Evolutionary conservation across 2,329 filamentous ascomycete species (phyloP).

Genomic region (Zalaria sp.): DNA sequence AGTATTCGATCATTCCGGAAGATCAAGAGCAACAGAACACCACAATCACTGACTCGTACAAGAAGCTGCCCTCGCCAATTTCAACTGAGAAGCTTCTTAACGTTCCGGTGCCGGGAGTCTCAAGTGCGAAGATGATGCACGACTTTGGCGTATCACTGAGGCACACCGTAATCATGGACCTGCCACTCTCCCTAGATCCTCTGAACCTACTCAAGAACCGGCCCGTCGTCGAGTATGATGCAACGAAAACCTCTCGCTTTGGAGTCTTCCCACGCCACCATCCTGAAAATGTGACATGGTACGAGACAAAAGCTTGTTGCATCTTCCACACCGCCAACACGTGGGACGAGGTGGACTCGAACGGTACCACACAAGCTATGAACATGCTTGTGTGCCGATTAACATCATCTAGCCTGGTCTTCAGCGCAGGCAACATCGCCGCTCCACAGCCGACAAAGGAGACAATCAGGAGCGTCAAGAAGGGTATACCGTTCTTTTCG

Average conservation of each 20-base stretch:
- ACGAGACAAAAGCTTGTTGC: constrained; percentile 51
- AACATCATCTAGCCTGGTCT: constrained; percentile 51
- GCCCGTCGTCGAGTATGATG: constrained; percentile 47
- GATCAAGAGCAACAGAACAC: constrained; percentile 10
- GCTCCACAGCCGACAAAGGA: constrained; percentile 31
- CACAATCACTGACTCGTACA: constrained; percentile 12
- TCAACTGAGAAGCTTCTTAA: constrained; percentile 28
- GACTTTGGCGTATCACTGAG: constrained; percentile 53
- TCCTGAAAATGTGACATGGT: constrained; percentile 48
- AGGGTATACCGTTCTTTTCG: constrained; percentile 32
- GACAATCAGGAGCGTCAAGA: constrained; percentile 10
- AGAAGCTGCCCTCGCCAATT: constrained; percentile 7
- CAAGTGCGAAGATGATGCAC: constrained; percentile 59
- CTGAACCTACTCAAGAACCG: constrained; percentile 43
- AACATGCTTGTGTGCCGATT: constrained; percentile 54
- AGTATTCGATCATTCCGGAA: constrained; percentile 46
- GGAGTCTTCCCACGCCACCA: constrained; percentile 51
- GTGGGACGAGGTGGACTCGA: constrained; percentile 40
- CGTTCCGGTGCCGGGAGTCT: constrained; percentile 44
- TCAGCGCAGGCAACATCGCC: constrained; percentile 47
- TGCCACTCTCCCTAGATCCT: constrained; percentile 52
- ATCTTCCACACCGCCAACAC: constrained; percentile 61
- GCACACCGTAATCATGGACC: constrained; percentile 54
- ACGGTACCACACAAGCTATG: constrained; percentile 29
- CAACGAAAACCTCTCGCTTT: constrained; percentile 43